phyloP scores from a whole-genome alignment of 2,329 filamentous ascomycete genomes.

The Fusarium nanum region DNA sequence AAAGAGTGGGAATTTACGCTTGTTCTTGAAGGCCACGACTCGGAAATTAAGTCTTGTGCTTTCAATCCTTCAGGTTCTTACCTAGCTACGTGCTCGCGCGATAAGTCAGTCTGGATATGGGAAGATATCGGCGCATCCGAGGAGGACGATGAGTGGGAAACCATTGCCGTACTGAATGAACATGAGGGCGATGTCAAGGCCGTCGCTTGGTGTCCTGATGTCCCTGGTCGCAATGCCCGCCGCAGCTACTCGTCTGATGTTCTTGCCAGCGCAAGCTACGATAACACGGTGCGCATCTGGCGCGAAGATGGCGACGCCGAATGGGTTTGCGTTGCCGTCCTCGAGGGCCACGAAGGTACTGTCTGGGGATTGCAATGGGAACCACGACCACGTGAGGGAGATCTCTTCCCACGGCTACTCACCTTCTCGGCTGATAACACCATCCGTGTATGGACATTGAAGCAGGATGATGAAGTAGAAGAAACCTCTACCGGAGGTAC shows the following conservation, averaged over 20 bases:
- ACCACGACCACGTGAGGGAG: slow-evolving; percentile 54
- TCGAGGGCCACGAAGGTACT: slow-evolving; percentile 84
- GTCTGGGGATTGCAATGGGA: slow-evolving; percentile 91
- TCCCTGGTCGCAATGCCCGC: slow-evolving; percentile 59
- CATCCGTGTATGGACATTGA: slow-evolving; percentile 81
- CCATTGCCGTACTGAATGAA: slow-evolving; percentile 92
- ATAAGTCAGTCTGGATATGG: slow-evolving; percentile 99
- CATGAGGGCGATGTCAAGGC: slow-evolving; percentile 96
- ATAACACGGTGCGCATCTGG: slow-evolving; percentile 90
- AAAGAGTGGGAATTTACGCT: slow-evolving; percentile 94
- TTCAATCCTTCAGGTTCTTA: slow-evolving; percentile 81
- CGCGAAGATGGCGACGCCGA: slow-evolving; percentile 88
- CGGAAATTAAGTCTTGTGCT: slow-evolving; percentile 85
- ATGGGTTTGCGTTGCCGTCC: slow-evolving; percentile 87
- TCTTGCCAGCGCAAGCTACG: slow-evolving; percentile 91
- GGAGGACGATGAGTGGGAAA: slow-evolving; percentile 95
- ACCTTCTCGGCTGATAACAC: slow-evolving; percentile 88
- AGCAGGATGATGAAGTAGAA: slow-evolving; percentile 60
- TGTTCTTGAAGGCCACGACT: slow-evolving; percentile 93
- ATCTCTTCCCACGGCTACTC: slow-evolving; percentile 71
- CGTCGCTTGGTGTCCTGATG: slow-evolving; percentile 88
- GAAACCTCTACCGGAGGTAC: slow-evolving; percentile 47
- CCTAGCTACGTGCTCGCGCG: slow-evolving; percentile 89
- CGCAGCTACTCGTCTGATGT: slow-evolving; percentile 72
- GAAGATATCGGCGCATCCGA: slow-evolving; percentile 82